phyloP scores from a whole-genome alignment of 352 stramenopile species.

The Phytophthora kernoviae region DNA sequence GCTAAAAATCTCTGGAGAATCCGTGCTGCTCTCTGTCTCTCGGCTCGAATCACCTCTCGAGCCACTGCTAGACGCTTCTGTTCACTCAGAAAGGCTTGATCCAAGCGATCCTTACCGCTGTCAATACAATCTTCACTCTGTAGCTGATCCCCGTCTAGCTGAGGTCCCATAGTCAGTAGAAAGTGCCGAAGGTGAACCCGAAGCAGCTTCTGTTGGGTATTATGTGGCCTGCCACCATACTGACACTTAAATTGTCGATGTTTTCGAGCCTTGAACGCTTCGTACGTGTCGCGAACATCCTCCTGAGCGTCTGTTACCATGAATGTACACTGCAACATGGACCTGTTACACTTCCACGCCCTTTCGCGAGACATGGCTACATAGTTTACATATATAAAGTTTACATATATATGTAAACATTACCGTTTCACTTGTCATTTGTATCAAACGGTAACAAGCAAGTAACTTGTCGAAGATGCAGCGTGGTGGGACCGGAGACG shows the following conservation, averaged over 20 bases:
- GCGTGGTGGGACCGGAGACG: conserved; percentile 6
- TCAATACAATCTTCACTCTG: not conserved
- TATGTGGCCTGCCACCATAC: conserved; percentile 8
- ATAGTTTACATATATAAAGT: not conserved
- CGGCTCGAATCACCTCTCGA: conserved; percentile 11
- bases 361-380: conserved; percentile 33
- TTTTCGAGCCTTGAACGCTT: conserved; percentile 28
- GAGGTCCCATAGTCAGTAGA: conserved; percentile 18
- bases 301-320: not conserved
- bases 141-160: conserved; percentile 7
- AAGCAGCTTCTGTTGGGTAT: conserved; percentile 26
- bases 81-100: conserved; percentile 15
- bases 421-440: too few relatives aligned
- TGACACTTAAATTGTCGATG: conserved; percentile 19
- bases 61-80: conserved; percentile 25
- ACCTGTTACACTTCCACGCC: conserved; percentile 11
- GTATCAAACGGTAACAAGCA: too few relatives aligned
- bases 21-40: conserved; percentile 13
- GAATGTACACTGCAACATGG: too few relatives aligned
- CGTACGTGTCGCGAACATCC: conserved; percentile 18
- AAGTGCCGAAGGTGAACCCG: conserved; percentile 37
- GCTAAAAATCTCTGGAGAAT: conserved; percentile 16
- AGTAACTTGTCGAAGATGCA: not conserved
- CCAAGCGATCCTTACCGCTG: not conserved
- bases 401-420: too few relatives aligned